Evolutionary conservation across 208 protist species (phyloP), one percentile per base, ranked within the genome.

Genomic region (Naegleria fowleri): DNA sequence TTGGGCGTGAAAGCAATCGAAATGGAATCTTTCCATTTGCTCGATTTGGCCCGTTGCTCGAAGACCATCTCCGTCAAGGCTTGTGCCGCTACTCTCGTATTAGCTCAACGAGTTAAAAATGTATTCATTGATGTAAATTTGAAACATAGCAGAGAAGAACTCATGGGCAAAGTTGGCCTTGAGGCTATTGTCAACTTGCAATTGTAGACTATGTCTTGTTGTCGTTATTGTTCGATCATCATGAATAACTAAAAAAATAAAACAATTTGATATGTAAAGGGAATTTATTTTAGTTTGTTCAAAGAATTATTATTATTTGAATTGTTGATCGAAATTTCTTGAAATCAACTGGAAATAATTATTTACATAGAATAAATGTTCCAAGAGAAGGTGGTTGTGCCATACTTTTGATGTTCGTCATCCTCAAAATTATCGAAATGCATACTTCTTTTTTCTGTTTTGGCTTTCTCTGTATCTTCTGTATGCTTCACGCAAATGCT

Each of bases 21-120:
- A 79, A 90, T 90, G 87, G 87, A 90, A 48, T 67, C 87, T 36
- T 90, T 90, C 25, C 87, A 90, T 19, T 90, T 90, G 33, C 79
- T 90, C n/a, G 87, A 90, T 90, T 38, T 90, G 13, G 87, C 87
- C 38, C 13, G 55, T 36, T 51, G 33, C n/a, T 33, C 22, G 5
- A 75, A 79, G 36, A n/a, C n/a, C 9, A 83, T 90, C 3, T 36
- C 19, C 19, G 67, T 79, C n/a, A 79, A 36, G 4, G 87, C 55
- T 19, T 22, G 22, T 79, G 55, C 38, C 36, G 87, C 87, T 19
- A 22, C 11, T 25, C 13, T 90, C 13, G 55, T 90, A 38, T 48
- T 90, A 13, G 87, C 87, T 33, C 87, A 90, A 79, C n/a, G 87
- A 41, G 55, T 33, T 38, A 36, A 6, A 29, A 51, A 51, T 22